Evolutionary conservation across 2,329 filamentous ascomycete genomes (phyloP).

Genomic region (Epichloe typhina): DNA sequence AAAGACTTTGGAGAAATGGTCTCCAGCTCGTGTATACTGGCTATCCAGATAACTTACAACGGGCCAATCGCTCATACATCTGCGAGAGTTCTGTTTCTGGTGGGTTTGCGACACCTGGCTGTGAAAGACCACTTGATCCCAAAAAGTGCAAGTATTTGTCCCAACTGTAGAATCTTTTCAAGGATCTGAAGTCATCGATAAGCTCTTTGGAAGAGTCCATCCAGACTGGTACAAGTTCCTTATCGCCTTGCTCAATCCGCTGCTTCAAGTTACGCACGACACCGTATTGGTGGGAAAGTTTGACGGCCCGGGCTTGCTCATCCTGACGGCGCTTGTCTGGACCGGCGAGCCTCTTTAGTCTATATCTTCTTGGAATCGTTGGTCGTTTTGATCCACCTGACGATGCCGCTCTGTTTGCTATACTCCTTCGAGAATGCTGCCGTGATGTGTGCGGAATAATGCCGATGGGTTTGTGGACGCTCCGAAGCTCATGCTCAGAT

Average conservation of each 20-base stretch:
- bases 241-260: constrained; percentile 27
- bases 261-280: constrained; percentile 29
- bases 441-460: not conserved
- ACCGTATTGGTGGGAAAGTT: constrained; percentile 28
- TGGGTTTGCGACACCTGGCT: constrained; percentile 11
- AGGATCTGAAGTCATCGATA: constrained; percentile 49
- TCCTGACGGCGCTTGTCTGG: constrained; percentile 31
- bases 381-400: not conserved
- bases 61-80: constrained; percentile 42
- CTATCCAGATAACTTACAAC: constrained; percentile 29
- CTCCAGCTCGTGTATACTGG: not conserved
- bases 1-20: too few species aligned
- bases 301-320: constrained; percentile 27
- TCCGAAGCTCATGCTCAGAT: not conserved
- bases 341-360: constrained; percentile 32
- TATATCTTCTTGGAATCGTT: constrained; percentile 25
- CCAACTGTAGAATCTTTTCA: constrained; percentile 53
- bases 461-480: not conserved
- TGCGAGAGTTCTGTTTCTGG: constrained; percentile 34
- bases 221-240: constrained; percentile 36
- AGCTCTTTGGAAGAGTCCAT: constrained; percentile 46
- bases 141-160: constrained; percentile 50
- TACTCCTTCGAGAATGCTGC: not conserved
- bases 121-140: constrained; percentile 20
- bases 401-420: not conserved